Evolutionary conservation across 208 protist species (phyloP), one percentile per base, ranked within the genome.

Genomic region (Trypanosomatidae sp.): DNA sequence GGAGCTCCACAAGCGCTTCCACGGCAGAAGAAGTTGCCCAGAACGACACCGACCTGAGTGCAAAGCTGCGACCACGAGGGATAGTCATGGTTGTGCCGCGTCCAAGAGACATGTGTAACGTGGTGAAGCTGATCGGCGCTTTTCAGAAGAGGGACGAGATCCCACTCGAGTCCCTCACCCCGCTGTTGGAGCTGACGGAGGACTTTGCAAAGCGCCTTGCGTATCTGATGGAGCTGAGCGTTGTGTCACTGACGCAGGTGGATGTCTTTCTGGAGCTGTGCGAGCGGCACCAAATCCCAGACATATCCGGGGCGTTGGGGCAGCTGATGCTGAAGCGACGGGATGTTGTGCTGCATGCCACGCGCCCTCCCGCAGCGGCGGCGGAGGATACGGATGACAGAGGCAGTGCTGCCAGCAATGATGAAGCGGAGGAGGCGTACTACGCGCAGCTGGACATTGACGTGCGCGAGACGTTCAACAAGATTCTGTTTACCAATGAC

Each of bases 401-500:
- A 9, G 72, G 49, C 30, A 22, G 28, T 5, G 53, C 12, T 3
- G 25, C 41, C 8, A 30, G 6, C 28, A 59, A 36, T 6, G 60
- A 13, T 4, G 58, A 39, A 33, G 79, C 59, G 41, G 88, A 88
- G 64, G 80, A 86, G 15, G 80, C 62, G 36, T 94, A 92, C 74
- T 82, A 87, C 71, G 56, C 66, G 52, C 56, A 62, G 9, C 68
- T 92, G 10, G 90, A 95, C 72, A 82, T 95, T 33, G 90, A 95
- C 68, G 90, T 95, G 67, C 87, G 88, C 46, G 88, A 92, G 33
- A 85, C 70, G 6, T 90, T 92, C 72, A 47, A 75, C 68, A 80
- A 80, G 52, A 85, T 93, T 22, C 66, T 84, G 25, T 7, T 83
- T 1, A 52, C 90, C 4, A 93, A 92, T 62, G 81, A 86, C 47